These are phyloP conservation scores for Botrytis squamosa DNA, from an alignment of 2,329 filamentous ascomycete species.

Conservation along the genomic window DNA sequence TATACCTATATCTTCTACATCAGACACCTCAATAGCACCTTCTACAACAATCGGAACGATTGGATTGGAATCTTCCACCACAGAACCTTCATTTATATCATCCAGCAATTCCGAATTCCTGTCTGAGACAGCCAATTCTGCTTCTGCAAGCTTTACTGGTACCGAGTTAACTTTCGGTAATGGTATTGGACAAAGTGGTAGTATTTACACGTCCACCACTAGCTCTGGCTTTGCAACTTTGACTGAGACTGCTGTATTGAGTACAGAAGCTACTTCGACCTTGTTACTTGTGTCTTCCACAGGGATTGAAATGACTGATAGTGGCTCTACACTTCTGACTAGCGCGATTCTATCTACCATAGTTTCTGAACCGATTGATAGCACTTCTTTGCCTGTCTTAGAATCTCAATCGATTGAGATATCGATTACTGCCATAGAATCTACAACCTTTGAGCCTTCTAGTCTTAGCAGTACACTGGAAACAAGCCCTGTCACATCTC, in stretches of 20 bases:
- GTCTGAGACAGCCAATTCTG: neutral
- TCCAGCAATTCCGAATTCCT: neutral
- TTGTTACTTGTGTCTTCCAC: neutral
- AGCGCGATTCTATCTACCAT: neutral
- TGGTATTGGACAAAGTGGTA: conserved; percentile 10
- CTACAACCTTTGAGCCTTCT: neutral
- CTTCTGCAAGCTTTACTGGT: neutral
- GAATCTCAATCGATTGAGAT: neutral
- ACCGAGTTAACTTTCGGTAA: neutral
- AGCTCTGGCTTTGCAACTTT: conserved; percentile 2
- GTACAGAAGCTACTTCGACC: neutral
- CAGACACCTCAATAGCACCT: neutral
- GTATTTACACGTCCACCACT: neutral
- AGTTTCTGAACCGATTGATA: neutral
- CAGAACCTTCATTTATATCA: neutral
- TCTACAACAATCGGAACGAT: neutral
- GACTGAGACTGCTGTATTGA: neutral
- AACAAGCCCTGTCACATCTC: neutral
- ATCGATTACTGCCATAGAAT: neutral
- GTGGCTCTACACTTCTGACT: neutral
- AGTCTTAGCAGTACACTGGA: neutral
- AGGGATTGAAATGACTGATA: neutral
- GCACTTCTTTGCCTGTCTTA: neutral
- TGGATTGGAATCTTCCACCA: neutral
- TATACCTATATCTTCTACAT: neutral